phyloP scores from a whole-genome alignment of 2,329 filamentous ascomycete species.

The Xylariaceae sp. region DNA sequence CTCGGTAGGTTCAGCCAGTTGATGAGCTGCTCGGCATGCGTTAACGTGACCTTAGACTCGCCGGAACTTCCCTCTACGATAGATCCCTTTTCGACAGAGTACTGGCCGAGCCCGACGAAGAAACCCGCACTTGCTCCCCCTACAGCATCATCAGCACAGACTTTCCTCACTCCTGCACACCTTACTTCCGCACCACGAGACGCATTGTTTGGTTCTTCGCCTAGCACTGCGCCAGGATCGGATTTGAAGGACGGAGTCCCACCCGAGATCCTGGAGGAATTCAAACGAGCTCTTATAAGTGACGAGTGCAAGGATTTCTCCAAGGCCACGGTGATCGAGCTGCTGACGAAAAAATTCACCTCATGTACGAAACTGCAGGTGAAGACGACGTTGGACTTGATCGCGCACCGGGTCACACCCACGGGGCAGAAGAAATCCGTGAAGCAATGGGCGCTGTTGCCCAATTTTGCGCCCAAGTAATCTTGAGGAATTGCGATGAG shows the following conservation, averaged over 20 bases:
- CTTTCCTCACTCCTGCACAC: constrained; percentile 21
- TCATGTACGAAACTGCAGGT: constrained; percentile 65
- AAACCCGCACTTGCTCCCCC: constrained; percentile 25
- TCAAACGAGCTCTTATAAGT: constrained; percentile 65
- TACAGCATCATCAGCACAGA: constrained; percentile 7
- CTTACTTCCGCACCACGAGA: constrained; percentile 21
- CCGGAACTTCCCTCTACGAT: constrained; percentile 54
- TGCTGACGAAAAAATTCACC: constrained; percentile 68
- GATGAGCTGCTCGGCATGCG: constrained; percentile 14
- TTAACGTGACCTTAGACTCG: constrained; percentile 35
- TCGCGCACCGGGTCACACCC: constrained; percentile 53
- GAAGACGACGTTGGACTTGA: constrained; percentile 60
- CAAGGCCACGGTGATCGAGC: constrained; percentile 69
- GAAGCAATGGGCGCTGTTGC: constrained; percentile 42
- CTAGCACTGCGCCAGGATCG: constrained; percentile 5
- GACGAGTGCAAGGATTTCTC: constrained; percentile 55
- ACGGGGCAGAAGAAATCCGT: constrained; percentile 49
- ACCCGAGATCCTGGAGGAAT: constrained; percentile 54
- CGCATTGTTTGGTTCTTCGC: constrained; percentile 3
- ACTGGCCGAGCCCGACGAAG: constrained; percentile 58
- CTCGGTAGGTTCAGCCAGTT: constrained; percentile 48
- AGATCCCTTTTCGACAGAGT: constrained; percentile 76
- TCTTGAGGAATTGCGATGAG: neutral
- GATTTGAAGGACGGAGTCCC: constrained; percentile 44
- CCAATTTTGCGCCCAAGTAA: constrained; percentile 7